A percentile compares a stretch with the other conserved stretches of the same genome.
Conservation (phyloP, 2,329 filamentous ascomycete genomes). For the Macrophomina pseudophaseolina region DNA sequence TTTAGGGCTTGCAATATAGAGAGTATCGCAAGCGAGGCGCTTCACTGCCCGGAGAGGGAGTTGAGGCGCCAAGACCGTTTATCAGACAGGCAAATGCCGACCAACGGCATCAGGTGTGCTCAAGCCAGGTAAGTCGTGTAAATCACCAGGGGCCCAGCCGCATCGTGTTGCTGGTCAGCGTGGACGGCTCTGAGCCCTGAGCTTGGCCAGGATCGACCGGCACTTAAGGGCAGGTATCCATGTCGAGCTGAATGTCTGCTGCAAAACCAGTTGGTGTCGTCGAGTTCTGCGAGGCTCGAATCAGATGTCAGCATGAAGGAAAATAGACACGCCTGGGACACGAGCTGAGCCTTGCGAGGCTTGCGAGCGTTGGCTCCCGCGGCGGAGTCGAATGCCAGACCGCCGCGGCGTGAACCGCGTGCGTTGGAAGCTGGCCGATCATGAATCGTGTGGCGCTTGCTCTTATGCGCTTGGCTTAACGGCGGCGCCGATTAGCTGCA, state of each 20-base stretch:
- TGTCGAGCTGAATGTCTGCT: conserved; percentile 1
- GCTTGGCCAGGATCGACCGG: conserved; percentile 21
- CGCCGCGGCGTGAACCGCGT: conserved; percentile 19
- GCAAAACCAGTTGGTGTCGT: conserved; percentile 7
- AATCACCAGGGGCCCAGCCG: conserved; percentile 11
- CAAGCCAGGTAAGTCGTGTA: conserved; percentile 2
- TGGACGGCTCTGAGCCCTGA: conserved; percentile 6
- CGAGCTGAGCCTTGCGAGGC: conserved; percentile 18
- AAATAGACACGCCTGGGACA: conserved; percentile 1
- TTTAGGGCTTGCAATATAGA: not conserved
- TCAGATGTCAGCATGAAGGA: conserved; percentile 3
- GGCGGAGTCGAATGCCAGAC: conserved; percentile 10
- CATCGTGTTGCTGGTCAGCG: conserved; percentile 5
- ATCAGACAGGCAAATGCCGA: conserved; percentile 11
- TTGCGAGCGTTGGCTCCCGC: conserved; percentile 23
- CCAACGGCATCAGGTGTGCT: not conserved
- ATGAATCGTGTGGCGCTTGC: conserved; percentile 22
- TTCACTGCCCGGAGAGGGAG: not conserved
- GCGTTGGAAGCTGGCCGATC: conserved; percentile 10
- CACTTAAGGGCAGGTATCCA: conserved; percentile 13
- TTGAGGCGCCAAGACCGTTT: not conserved
- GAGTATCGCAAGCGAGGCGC: not conserved
- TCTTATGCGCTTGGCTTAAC: conserved; percentile 14
- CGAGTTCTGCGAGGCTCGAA: not conserved
- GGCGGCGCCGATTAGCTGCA: conserved; percentile 23